Evolutionary conservation across 345 rosid species (phyloP).

Genomic region (Arabis hirsuta): DNA sequence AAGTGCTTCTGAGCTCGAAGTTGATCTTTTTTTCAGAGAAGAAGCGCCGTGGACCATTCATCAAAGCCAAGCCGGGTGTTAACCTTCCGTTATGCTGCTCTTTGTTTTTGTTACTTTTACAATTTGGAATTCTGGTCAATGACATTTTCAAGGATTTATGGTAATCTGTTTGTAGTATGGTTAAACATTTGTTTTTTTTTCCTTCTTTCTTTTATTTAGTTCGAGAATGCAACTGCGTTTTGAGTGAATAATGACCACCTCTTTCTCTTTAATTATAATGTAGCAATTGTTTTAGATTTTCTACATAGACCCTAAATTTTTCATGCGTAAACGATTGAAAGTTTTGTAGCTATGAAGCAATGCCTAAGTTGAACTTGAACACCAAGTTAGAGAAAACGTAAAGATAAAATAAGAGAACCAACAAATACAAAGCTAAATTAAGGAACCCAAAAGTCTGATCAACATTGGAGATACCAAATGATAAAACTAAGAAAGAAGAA

Average conservation of each 20-base stretch:
- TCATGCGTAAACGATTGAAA: neutral
- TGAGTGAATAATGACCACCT: constrained; percentile 30
- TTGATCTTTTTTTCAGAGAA: constrained; percentile 28
- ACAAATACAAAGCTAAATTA: constrained; percentile 32
- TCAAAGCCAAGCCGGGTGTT: constrained; percentile 19
- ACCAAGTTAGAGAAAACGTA: constrained; percentile 28
- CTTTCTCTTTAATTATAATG: constrained; percentile 24
- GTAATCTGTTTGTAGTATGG: constrained; percentile 28
- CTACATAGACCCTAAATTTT: neutral
- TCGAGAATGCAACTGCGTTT: constrained; percentile 24
- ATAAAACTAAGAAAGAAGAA: neutral
- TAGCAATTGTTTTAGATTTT: constrained; percentile 23
- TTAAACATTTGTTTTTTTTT: constrained; percentile 1
- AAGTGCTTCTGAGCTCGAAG: constrained; percentile 74
- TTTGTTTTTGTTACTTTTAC: constrained; percentile 22
- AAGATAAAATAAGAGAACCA: constrained; percentile 18
- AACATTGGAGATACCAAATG: constrained; percentile 19
- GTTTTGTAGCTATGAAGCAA: neutral
- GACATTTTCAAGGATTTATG: constrained; percentile 31
- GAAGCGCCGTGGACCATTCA: constrained; percentile 23
- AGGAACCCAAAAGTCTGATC: constrained; percentile 21
- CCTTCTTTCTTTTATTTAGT: constrained; percentile 6
- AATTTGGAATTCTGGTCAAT: constrained; percentile 21
- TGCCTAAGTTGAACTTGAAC: neutral
- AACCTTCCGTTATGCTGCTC: constrained; percentile 29